Base-by-base conservation (phyloP, 176 grass and related monocot genomes). In the Phragmites australis region DNA sequence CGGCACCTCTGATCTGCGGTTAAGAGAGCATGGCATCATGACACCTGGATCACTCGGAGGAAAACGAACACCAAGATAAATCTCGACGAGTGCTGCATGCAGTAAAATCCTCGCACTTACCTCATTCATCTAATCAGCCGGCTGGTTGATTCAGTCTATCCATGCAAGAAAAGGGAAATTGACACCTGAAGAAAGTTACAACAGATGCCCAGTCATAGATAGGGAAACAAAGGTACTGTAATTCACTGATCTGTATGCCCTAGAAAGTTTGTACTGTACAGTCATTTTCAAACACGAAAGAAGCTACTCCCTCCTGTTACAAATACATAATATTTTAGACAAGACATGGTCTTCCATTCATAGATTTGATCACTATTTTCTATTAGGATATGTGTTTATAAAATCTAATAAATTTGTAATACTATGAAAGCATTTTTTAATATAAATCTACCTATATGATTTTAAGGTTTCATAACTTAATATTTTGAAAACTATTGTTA, bases 61-160 rank as follows among this genome's bases (percentile, higher is more conserved):
- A 45, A 18, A 46, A 37, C 67, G 77, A 63, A 79, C 83, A 79
- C 59, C 12, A 18, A 45, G 83, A 78, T 78, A 26, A 47, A 66
- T 83, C 82, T 48, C 14, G 13, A 40, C 1, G 51, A 67, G 1
- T 37, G 29, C 27, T n/a, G n/a, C n/a, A n/a, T 17, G 83, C 74
- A 19, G 83, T 85, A 71, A 60, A 77, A 68, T 15, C 26, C 13
- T 15, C 6, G 44, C 13, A 18, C 15, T 30, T 21, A 23, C 21
- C 50, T 39, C 26, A 12, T 59, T 9, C 49, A 58, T 45, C 23
- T 10, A 17, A 68, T 27, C 9, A 12, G 74, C 74, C 64, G 42
- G 72, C 65, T 14, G n/a, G 21, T 47, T 70, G 74, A 84, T 31
- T 40, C 42, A 32, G 42, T 76, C 37, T 76, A 12, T 41, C 45